Evolutionary conservation across 176 grass and related monocot genomes (phyloP), one percentile per base, ranked within the genome.

Genomic region (Aegilops tauschii): DNA sequence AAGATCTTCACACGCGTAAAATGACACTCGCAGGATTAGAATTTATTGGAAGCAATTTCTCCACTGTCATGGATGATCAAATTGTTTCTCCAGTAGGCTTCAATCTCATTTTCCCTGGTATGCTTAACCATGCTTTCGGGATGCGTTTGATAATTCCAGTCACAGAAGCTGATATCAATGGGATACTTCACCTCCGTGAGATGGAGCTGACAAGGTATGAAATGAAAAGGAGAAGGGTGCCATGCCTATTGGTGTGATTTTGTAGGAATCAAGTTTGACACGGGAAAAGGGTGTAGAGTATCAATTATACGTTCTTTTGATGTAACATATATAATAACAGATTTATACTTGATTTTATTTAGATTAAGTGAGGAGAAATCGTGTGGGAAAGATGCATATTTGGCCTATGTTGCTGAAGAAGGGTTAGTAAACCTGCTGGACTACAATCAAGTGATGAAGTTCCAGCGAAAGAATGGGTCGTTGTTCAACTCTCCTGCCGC

Each of bases 31-130:
- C 11, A 49, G 45, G 45, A 49, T 3, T 49, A 14, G 45, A 49
- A 49, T 49, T 49, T 49, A 49, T 49, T 49, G 45, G 45, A 49
- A 49, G 45, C 3, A 49, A 49, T 49, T 4, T 49, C 45, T 12
- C 45, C 12, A 14, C 4, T 56, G 39, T 86, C 63, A 78, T 84
- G 75, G 49, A 90, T 56, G 83, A 86, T 27, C 37, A 86, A 5
- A 62, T 86, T 29, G 30, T 36, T 58, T 56, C 86, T 52, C 88
- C 90, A n/a, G 61, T 88, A 27, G 93, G 93, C 11, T 95, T 92
- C 74, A 80, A 87, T 77, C 77, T 95, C 59, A 87, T 88, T 76
- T 88, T 92, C 30, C 90, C 93, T 49, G 28, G 82, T 28, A 92
- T 92, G 86, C 18, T 95, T 47, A 28, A 61, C 75, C 79, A 29